Base-by-base conservation (phyloP, 495 filamentous ascomycete species). In the Hypoxylon lienhwacheense region DNA sequence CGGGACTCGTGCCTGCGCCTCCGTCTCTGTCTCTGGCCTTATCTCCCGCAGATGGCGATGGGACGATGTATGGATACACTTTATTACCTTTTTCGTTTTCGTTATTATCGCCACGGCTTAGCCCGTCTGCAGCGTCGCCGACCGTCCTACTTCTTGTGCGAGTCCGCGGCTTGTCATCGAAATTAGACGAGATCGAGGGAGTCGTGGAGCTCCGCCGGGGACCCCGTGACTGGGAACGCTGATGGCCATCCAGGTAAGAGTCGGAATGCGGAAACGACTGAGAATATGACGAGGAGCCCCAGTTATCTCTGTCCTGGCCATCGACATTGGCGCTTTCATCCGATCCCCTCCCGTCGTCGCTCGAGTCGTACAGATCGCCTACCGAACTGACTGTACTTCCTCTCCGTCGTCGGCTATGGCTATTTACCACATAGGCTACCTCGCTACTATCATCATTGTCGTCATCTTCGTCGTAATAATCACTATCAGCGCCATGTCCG, bases 41-140 rank as follows among this genome's bases (percentile, higher is more conserved):
- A 25, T 53, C 53, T 43, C 43, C 65, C 0, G 32, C 2, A 0
- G 62, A 52, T 1, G 75, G 73, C 11, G 73, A 64, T 4, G 70
- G 66, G 7, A 78, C 74, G 40, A 77, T 75, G 48, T 70, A 53
- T 6, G 74, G 75, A 46, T 72, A 68, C 2, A 36, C 33, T 12
- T 66, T 62, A 14, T 53, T 55, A 15, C 57, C 55, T 29, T 67
- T 70, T 0, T 55, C 63, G 12, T 48, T 56, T 8, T 47, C 19
- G 25, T 28, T 42, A 0, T 43, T 7, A 11, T 52, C 46, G 1
- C 39, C 33, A 11, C 48, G 43, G 4, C 17, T 40, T 10, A 25
- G 2, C 14, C 31, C 15, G 7, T 42, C 24, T 14, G 43, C 33
- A 15, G 29, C 53, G 6, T 53, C 40, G 10, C 44, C 53, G 26